phyloP scores from a whole-genome alignment of 164 flowering plant species.

The Platanus orientalis region DNA sequence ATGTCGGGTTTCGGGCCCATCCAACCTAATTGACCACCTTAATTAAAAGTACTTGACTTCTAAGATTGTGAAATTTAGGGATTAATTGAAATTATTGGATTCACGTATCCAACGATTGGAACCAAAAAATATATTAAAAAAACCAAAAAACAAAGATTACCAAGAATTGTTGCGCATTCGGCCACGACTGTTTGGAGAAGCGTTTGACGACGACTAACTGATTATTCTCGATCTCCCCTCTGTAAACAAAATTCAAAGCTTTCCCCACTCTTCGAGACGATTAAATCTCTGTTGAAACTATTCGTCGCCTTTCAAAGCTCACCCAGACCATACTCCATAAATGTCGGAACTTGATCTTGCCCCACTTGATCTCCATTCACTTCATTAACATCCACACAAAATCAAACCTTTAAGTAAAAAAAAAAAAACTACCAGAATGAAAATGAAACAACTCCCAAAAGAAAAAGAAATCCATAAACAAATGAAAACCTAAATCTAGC shows the following conservation, averaged over 20 bases:
- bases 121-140: background rate
- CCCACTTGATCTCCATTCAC: conserved; percentile 38
- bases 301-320: conserved; percentile 67
- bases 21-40: too few species aligned
- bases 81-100: too few species aligned
- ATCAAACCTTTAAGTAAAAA: background rate
- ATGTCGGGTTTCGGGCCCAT: too few species aligned
- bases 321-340: conserved; percentile 46
- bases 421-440: background rate
- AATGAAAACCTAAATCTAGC: conserved; percentile 40
- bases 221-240: conserved; percentile 49
- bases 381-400: conserved; percentile 4
- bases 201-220: conserved; percentile 64
- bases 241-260: conserved; percentile 77
- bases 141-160: too few species aligned
- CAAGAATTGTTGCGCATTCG: conserved; percentile 65
- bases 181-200: conserved; percentile 76
- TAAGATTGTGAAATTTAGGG: too few species aligned
- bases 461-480: background rate
- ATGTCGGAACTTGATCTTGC: conserved; percentile 44
- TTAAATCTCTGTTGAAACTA: conserved; percentile 51
- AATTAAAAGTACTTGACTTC: too few species aligned
- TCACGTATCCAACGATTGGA: too few species aligned
- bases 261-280: conserved; percentile 83
- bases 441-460: background rate